Evolutionary conservation across 768 basidiomycete species (phyloP).

Genomic region (Leccinum subgranulosum): DNA sequence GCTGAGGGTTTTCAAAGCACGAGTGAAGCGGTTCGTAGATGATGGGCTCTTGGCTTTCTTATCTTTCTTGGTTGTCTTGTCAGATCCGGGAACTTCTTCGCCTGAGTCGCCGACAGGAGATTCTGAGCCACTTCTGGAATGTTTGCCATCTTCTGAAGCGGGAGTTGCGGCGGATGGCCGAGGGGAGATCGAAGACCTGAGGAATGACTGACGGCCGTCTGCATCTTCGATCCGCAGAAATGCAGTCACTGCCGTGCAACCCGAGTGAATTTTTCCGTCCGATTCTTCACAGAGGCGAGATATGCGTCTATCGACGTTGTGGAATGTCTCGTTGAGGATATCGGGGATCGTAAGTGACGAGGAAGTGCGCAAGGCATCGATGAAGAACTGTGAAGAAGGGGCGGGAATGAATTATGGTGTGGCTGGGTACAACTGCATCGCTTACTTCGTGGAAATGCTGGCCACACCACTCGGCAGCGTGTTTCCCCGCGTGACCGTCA

Average conservation of each 20-base stretch:
- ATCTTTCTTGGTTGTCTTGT: slow-evolving; percentile 37
- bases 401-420: slow-evolving; percentile 8
- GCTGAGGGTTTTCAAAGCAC: slow-evolving; percentile 52
- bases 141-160: slow-evolving; percentile 29
- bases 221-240: slow-evolving; percentile 90
- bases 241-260: slow-evolving; percentile 95
- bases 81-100: slow-evolving; percentile 30
- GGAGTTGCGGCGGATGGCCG: slow-evolving; percentile 32
- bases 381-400: slow-evolving; percentile 47
- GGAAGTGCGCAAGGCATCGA: slow-evolving; percentile 63
- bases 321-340: slow-evolving; percentile 90
- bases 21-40: slow-evolving; percentile 50
- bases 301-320: slow-evolving; percentile 81
- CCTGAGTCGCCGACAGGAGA: slow-evolving; percentile 45
- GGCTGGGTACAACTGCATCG: background rate
- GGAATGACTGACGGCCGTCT: slow-evolving; percentile 69
- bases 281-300: slow-evolving; percentile 84
- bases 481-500: slow-evolving; percentile 97
- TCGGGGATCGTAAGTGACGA: slow-evolving; percentile 71
- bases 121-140: slow-evolving; percentile 36
- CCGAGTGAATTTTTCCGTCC: slow-evolving; percentile 91
- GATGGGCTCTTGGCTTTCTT: slow-evolving; percentile 40
- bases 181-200: slow-evolving; percentile 32
- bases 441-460: slow-evolving; percentile 88
- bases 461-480: slow-evolving; percentile 99